Evolutionary conservation across 495 filamentous ascomycete species (phyloP), one percentile per base, ranked within the genome.

Genomic region (Aspergillus diversus): DNA sequence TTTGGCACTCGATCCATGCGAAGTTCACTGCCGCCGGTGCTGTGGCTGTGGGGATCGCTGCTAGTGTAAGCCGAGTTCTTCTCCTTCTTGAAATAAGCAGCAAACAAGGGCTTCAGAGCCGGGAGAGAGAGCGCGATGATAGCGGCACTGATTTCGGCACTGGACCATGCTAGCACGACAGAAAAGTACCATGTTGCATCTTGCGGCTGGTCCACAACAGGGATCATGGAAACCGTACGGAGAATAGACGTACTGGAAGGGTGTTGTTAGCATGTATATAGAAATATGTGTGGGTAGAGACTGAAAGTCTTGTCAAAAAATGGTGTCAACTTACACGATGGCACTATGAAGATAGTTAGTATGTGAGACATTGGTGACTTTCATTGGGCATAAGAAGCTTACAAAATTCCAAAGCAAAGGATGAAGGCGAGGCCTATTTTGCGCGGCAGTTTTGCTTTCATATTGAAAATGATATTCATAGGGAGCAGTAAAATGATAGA

Each of bases 171-270:
- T 47, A 71, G 60, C 5, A 71, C 67, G 11, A 63, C 64, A 21
- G 66, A 69, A 55, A 71, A 67, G 37, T 65, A 69, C 67, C 67
- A 67, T 2, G 62, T 71, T 15, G 57, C 39, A 8, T 71, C 67
- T 5, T 55, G 1, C 5, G 57, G 35, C 12, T 65, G 37, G 27
- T 61, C 51, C 6, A 69, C 31, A 5, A 60, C 60, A 13, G 57
- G 56, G 27, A 67, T 61, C 64, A 71, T 67, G 31, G 64, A 59
- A 12, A 71, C 46, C 43, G 66, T 67, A 35, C 67, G 67, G 33
- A 63, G 51, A 37, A 67, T 37, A 12, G 67, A 67, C 2, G 67
- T 67, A 33, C 67, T 64, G 46, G 34, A n/a, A 27, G 16, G 16
- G 17, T 17, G 17, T 11, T 7, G 21, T 46, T 13, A 35, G 13